Evolutionary conservation across 768 basidiomycete genomes (phyloP).

Genomic region (Candolleomyces eurysporus): DNA sequence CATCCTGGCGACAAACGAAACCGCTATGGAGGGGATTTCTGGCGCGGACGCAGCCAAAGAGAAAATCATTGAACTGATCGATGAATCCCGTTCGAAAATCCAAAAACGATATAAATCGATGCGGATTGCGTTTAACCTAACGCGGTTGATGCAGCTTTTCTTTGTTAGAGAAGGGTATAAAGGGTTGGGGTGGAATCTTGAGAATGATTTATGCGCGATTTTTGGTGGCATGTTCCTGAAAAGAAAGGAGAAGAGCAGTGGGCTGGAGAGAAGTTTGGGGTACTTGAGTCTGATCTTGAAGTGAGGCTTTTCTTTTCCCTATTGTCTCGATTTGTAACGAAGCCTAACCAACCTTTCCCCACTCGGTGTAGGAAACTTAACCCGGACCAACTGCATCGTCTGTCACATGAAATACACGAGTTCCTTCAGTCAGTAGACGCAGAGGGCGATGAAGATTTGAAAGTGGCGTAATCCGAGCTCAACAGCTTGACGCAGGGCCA

Average conservation of each 20-base stretch:
- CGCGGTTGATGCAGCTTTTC: conserved; percentile 42
- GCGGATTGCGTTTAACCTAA: conserved; percentile 48
- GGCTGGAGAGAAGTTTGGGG: conserved; percentile 39
- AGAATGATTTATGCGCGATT: conserved; percentile 23
- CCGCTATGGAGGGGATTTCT: neutral
- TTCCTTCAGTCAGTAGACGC: neutral
- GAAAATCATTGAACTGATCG: conserved; percentile 4
- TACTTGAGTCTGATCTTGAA: conserved; percentile 44
- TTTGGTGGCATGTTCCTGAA: conserved; percentile 47
- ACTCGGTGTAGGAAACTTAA: conserved; percentile 36
- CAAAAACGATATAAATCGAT: conserved; percentile 17
- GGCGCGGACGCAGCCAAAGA: neutral
- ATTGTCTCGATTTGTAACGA: neutral
- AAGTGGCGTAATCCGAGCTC: no score
- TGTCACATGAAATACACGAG: neutral
- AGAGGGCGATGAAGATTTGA: neutral
- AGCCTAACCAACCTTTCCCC: neutral
- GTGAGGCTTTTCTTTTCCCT: conserved; percentile 31
- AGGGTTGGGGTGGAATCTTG: conserved; percentile 28
- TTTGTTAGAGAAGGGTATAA: conserved; percentile 44
- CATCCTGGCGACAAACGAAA: neutral
- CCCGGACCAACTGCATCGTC: conserved; percentile 26
- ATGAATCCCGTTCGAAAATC: conserved; percentile 7
- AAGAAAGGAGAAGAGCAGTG: conserved; percentile 11
- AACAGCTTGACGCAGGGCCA: no score